Conservation (phyloP, 2,329 filamentous ascomycete species). For the Neofusicoccum cordaticola region DNA sequence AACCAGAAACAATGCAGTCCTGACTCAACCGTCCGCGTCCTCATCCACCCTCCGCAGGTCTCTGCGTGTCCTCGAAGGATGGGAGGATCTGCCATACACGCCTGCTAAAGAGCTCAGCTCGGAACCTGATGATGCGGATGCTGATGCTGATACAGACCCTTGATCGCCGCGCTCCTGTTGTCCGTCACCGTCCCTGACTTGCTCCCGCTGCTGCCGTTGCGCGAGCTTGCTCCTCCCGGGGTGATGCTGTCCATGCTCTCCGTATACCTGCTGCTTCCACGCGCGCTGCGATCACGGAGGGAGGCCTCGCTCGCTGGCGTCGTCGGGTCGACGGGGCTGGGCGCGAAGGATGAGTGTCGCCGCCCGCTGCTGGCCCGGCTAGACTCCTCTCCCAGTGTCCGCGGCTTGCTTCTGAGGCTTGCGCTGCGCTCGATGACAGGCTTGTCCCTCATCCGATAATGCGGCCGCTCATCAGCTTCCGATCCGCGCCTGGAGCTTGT, state of each 20-base stretch:
- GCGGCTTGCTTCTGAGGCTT: conserved; percentile 6
- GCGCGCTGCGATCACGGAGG: conserved; percentile 1
- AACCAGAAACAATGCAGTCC: not conserved
- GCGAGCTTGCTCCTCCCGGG: not conserved
- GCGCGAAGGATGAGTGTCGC: not conserved
- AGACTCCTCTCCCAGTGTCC: not conserved
- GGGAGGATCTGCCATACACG: not conserved
- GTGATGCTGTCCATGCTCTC: not conserved
- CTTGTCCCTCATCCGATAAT: conserved; percentile 13
- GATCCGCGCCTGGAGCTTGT: not conserved
- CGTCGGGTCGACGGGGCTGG: not conserved
- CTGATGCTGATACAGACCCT: conserved; percentile 30
- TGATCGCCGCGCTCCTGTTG: conserved; percentile 36
- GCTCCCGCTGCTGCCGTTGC: conserved; percentile 19
- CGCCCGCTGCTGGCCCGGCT: not conserved
- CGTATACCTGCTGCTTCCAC: not conserved
- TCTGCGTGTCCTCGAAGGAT: not conserved
- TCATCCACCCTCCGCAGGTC: not conserved
- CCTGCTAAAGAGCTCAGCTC: not conserved
- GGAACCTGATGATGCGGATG: not conserved
- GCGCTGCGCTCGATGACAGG: conserved; percentile 8
- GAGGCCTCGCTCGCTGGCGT: not conserved
- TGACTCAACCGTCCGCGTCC: not conserved
- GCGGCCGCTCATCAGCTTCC: conserved; percentile 2
- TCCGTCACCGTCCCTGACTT: conserved; percentile 30